Evolutionary conservation across 2,329 filamentous ascomycete species (phyloP).

Genomic region (Verticillium zaregamsianum): DNA sequence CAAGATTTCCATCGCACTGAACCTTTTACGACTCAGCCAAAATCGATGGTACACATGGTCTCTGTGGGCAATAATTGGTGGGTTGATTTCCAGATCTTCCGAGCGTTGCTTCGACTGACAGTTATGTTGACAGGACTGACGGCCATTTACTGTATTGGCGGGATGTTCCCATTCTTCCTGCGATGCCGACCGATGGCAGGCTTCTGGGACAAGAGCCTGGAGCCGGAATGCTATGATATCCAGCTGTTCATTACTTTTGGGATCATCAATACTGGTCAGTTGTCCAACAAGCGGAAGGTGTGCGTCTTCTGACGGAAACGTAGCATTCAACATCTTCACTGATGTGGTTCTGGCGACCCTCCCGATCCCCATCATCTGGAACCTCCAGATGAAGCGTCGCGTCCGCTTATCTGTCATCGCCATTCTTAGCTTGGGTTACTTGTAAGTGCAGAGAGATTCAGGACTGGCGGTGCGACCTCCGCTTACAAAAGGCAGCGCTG

Average conservation of each 20-base stretch:
- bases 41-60: constrained; percentile 19
- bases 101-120: not conserved
- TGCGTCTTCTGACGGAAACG: not conserved
- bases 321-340: constrained; percentile 35
- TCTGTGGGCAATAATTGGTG: constrained; percentile 18
- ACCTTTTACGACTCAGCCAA: constrained; percentile 16
- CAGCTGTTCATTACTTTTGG: constrained; percentile 4
- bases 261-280: not conserved
- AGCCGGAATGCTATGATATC: constrained; percentile 5
- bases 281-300: not conserved
- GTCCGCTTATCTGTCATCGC: constrained; percentile 32
- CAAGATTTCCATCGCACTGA: constrained; percentile 19
- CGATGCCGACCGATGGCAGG: constrained; percentile 3
- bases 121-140: not conserved
- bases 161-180: constrained; percentile 2
- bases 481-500: constrained; percentile 21
- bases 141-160: not conserved
- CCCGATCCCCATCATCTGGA: constrained; percentile 36
- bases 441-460: constrained; percentile 19
- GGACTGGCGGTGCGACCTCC: not conserved
- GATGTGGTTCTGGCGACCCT: constrained; percentile 37
- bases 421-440: constrained; percentile 37
- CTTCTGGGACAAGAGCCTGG: constrained; percentile 4
- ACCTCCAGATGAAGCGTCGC: constrained; percentile 32
- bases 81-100: not conserved